Evolutionary conservation across 352 stramenopile species (phyloP).

Genomic region (Globisporangium uncinulatum): DNA sequence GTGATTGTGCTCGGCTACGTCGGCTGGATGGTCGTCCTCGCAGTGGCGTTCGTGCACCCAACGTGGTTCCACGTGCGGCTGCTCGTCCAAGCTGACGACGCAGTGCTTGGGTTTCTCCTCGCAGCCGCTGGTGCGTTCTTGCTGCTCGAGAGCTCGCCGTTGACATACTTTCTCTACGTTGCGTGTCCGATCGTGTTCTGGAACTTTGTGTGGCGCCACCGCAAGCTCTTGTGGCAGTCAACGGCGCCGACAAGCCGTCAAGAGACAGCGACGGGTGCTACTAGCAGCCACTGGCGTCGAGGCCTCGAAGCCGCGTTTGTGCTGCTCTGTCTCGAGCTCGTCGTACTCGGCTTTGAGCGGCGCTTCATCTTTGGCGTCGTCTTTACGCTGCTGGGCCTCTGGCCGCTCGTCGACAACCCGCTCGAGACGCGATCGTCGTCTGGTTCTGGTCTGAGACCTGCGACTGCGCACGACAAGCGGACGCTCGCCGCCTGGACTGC

Average conservation of each 20-base stretch:
- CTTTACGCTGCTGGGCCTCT: constrained; percentile 51
- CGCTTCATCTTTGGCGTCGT: constrained; percentile 61
- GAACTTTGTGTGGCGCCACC: constrained; percentile 44
- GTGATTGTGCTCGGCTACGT: constrained; percentile 75
- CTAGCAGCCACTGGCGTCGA: constrained; percentile 13
- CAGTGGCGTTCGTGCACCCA: constrained; percentile 50
- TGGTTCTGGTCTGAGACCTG: no score
- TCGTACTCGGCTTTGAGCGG: constrained; percentile 61
- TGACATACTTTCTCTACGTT: constrained; percentile 77
- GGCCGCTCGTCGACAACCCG: constrained; percentile 25
- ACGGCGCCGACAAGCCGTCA: no score
- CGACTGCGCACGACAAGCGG: not conserved
- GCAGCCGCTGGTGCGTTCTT: constrained; percentile 34
- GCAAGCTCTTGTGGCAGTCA: constrained; percentile 15
- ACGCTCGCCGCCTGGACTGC: constrained; percentile 27
- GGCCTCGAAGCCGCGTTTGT: constrained; percentile 27
- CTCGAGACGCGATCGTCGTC: not conserved
- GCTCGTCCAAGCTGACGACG: constrained; percentile 11
- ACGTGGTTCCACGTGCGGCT: constrained; percentile 21
- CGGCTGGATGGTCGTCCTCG: constrained; percentile 66
- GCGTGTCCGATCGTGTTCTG: constrained; percentile 66
- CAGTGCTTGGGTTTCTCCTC: constrained; percentile 21
- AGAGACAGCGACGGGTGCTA: no score
- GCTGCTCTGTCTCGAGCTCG: constrained; percentile 50
- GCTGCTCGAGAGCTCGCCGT: constrained; percentile 53